Conservation (phyloP, 306 rosid species). For the Canavalia gladiata region DNA sequence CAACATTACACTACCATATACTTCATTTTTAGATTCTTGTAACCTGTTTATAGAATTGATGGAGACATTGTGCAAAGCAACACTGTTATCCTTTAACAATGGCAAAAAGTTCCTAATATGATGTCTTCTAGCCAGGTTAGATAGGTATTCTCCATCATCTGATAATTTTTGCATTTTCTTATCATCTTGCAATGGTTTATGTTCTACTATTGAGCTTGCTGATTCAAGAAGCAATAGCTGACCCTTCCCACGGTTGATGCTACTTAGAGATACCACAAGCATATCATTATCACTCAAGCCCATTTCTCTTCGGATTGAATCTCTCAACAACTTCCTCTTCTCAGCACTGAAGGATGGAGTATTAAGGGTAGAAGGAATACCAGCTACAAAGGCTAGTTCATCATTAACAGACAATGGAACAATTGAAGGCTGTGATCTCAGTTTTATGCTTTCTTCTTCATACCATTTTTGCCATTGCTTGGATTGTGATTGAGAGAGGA, state of each 20-base stretch:
- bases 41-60: conserved; percentile 48
- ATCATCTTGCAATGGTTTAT: conserved; percentile 47
- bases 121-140: conserved; percentile 59
- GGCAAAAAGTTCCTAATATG: conserved; percentile 64
- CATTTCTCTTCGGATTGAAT: conserved; percentile 78
- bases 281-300: conserved; percentile 74
- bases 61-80: conserved; percentile 47
- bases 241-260: conserved; percentile 94
- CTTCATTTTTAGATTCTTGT: conserved; percentile 30
- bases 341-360: conserved; percentile 64
- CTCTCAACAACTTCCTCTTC: conserved; percentile 68
- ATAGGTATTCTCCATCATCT: conserved; percentile 42
- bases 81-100: conserved; percentile 45
- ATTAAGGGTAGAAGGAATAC: conserved; percentile 68
- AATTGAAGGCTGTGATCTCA: conserved; percentile 71
- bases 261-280: conserved; percentile 85
- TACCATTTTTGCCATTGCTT: conserved; percentile 87
- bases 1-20: conserved; percentile 18
- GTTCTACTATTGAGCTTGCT: conserved; percentile 58
- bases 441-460: conserved; percentile 73
- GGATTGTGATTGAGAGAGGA: conserved; percentile 82
- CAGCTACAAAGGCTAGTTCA: conserved; percentile 86
- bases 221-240: conserved; percentile 85
- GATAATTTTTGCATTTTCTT: conserved; percentile 48
- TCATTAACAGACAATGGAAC: conserved; percentile 87